These are phyloP conservation scores for Cladosporium colombiae DNA, from an alignment of 2,329 filamentous ascomycete genomes.

Conservation along the genomic window DNA sequence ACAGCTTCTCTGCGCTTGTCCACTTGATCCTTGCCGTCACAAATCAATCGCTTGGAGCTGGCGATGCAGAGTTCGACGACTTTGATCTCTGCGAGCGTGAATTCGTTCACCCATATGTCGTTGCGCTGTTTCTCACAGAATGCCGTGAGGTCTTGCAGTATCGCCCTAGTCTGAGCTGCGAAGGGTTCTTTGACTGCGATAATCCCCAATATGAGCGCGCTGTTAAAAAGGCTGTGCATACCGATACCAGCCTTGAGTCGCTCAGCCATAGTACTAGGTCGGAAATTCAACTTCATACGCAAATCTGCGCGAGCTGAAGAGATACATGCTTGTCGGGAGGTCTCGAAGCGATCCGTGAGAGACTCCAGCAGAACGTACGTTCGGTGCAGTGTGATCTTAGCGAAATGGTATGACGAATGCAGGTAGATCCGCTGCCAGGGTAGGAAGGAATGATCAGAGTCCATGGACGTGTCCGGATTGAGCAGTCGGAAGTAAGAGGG, in stretches of 20 bases:
- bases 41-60: neutral
- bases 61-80: conserved; percentile 3
- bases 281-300: conserved; percentile 6
- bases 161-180: neutral
- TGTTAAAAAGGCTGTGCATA: conserved; percentile 15
- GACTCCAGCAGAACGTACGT: conserved; percentile 6
- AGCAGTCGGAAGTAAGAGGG: neutral
- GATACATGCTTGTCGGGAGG: conserved; percentile 1
- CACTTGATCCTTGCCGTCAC: neutral
- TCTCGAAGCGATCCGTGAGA: conserved; percentile 1
- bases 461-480: neutral
- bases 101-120: neutral
- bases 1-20: neutral
- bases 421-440: conserved; percentile 4
- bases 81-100: neutral
- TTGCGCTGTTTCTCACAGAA: conserved; percentile 5
- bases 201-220: conserved; percentile 9
- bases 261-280: neutral
- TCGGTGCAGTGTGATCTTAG: neutral
- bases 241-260: neutral
- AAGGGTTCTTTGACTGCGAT: conserved; percentile 11
- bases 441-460: neutral
- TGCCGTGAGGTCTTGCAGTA: conserved; percentile 5
- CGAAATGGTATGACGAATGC: neutral
- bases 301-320: conserved; percentile 6